Percentiles rank a stretch among this genome's conserved stretches.
Evolutionary conservation across 768 basidiomycete species (phyloP).

Genomic region (Chlorophyllum brunneum): DNA sequence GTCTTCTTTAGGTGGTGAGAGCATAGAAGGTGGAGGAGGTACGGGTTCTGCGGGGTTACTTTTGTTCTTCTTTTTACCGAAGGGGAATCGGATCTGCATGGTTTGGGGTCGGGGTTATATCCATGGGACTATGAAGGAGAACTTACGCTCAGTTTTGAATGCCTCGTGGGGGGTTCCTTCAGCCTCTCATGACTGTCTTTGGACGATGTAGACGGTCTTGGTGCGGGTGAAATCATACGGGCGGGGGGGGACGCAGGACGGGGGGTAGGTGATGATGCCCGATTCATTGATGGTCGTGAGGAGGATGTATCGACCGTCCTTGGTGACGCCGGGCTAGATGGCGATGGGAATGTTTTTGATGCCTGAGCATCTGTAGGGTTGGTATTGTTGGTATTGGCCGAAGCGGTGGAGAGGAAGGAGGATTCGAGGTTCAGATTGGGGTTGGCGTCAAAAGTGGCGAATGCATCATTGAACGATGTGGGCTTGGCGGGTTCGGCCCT

Average conservation of each 20-base stretch:
- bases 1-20: slow-evolving; percentile 45
- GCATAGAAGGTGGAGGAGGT: slow-evolving; percentile 34
- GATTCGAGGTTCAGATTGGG: slow-evolving; percentile 21
- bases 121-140: background rate
- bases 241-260: slow-evolving; percentile 45
- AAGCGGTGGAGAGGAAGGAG: slow-evolving; percentile 13
- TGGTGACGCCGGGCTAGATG: slow-evolving; percentile 22
- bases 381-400: slow-evolving; percentile 9
- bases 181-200: slow-evolving; percentile 56
- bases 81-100: slow-evolving; percentile 69
- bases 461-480: slow-evolving; percentile 34
- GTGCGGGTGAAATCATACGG: slow-evolving; percentile 54
- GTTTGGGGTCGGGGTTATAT: slow-evolving; percentile 2
- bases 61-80: slow-evolving; percentile 72
- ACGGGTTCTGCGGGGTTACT: slow-evolving; percentile 39
- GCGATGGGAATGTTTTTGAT: slow-evolving; percentile 12
- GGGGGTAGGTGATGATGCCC: slow-evolving; percentile 38
- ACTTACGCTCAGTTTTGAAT: slow-evolving; percentile 78
- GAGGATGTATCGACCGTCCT: slow-evolving; percentile 29
- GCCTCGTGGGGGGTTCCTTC: slow-evolving; percentile 53
- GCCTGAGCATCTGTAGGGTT: slow-evolving; percentile 2
- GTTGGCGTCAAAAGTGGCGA: slow-evolving; percentile 42
- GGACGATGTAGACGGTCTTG: slow-evolving; percentile 55
- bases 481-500: background rate
- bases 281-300: slow-evolving; percentile 29